Percentiles rank a stretch among this genome's conserved stretches.
phyloP scores from a whole-genome alignment of 371 early-diverging fungal genomes.

The Massospora cicadina region DNA sequence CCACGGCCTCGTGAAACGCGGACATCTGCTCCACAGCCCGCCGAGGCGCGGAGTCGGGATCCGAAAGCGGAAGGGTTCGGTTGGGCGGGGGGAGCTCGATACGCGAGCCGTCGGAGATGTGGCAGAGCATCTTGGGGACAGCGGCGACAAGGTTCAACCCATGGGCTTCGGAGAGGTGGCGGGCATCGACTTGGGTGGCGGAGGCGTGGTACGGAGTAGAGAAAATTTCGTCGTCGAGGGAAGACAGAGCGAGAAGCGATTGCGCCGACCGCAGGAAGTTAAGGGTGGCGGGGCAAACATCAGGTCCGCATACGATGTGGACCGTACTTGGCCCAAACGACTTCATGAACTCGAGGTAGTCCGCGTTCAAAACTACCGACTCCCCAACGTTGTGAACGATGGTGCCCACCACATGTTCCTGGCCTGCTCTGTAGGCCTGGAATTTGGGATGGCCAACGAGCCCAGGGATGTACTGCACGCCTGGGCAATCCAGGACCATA shows the following conservation, averaged over 20 bases:
- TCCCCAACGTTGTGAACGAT: constrained; percentile 47
- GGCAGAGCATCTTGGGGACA: not conserved
- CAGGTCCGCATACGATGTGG: constrained; percentile 42
- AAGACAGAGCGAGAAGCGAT: constrained; percentile 34
- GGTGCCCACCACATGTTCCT: constrained; percentile 9
- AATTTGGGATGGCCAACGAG: constrained; percentile 30
- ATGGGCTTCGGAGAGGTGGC: not conserved
- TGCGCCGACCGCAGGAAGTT: constrained; percentile 34
- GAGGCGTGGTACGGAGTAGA: constrained; percentile 39
- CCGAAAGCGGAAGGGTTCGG: constrained; percentile 8
- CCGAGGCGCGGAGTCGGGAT: constrained; percentile 15
- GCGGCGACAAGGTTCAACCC: not conserved
- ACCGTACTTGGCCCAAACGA: constrained; percentile 43
- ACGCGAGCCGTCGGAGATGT: not conserved
- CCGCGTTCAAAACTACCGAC: constrained; percentile 37
- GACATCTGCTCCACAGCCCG: constrained; percentile 19
- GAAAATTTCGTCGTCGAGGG: constrained; percentile 35
- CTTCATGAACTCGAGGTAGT: constrained; percentile 60
- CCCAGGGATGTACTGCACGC: constrained; percentile 33
- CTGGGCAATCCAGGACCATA: constrained; percentile 74
- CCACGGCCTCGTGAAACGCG: constrained; percentile 17
- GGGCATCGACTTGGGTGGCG: constrained; percentile 16
- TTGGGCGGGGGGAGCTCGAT: not conserved
- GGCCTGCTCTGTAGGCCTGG: constrained; percentile 17
- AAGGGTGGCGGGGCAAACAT: constrained; percentile 34